Percentiles rank a stretch among this genome's conserved stretches.
These are phyloP conservation scores for Xylaria nigripes DNA, from an alignment of 495 filamentous ascomycete genomes.

Conservation along the genomic window DNA sequence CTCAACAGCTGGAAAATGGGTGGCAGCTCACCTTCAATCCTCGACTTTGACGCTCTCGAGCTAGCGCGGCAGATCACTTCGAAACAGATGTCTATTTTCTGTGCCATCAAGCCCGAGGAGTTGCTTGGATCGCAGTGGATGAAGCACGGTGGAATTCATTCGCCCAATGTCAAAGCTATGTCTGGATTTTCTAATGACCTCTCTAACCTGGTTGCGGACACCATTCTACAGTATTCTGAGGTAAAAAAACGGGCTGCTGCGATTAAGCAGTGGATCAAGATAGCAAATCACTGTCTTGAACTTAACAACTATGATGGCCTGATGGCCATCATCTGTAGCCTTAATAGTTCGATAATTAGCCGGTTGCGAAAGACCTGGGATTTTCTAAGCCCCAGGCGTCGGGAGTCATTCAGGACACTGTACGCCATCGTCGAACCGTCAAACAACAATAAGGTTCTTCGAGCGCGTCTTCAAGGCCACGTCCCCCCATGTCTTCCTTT, in stretches of 20 bases:
- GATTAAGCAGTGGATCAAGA: constrained; percentile 99
- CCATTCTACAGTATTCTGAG: constrained; percentile 77
- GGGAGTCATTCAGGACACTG: constrained; percentile 65
- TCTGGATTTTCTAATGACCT: constrained; percentile 85
- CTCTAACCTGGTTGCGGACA: constrained; percentile 91
- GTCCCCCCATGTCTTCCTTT: constrained; percentile 93
- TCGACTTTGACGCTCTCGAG: constrained; percentile 91
- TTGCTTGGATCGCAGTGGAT: constrained; percentile 92
- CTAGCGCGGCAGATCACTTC: constrained; percentile 88
- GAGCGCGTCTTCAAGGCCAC: constrained; percentile 76
- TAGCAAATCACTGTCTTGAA: constrained; percentile 76
- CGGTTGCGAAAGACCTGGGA: constrained; percentile 96
- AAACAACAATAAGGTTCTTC: constrained; percentile 86
- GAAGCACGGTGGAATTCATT: constrained; percentile 67
- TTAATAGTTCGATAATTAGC: constrained; percentile 84
- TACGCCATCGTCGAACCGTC: constrained; percentile 78
- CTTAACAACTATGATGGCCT: constrained; percentile 94
- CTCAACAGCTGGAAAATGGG: constrained; percentile 68
- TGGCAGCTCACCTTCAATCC: constrained; percentile 60
- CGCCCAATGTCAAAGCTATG: constrained; percentile 93
- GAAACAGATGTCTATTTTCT: constrained; percentile 89
- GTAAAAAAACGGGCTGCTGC: constrained; percentile 81
- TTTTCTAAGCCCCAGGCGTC: constrained; percentile 74
- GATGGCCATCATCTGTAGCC: constrained; percentile 91
- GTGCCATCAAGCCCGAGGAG: constrained; percentile 85